Evolutionary conservation across 331 rosid genomes (phyloP).

Genomic region (Phaseolus coccineus): DNA sequence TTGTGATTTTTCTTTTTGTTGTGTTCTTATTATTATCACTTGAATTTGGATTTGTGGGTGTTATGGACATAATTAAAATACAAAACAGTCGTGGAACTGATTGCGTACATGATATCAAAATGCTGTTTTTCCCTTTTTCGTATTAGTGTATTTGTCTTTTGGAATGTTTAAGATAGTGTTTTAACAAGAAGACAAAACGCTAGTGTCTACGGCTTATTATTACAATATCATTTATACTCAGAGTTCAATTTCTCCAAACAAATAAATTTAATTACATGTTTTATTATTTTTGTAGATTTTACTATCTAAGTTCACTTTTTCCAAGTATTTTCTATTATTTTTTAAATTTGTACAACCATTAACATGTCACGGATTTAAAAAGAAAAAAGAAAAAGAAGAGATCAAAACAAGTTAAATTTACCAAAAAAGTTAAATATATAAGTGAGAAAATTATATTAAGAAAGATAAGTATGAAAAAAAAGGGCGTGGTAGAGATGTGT

Average conservation of each 20-base stretch:
- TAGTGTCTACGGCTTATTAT: not conserved
- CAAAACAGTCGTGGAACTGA: not conserved
- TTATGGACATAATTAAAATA: not conserved
- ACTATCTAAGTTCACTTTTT: no score
- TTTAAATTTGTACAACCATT: no score
- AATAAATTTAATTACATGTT: not conserved
- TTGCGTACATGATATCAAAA: not conserved
- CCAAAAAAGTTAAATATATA: no score
- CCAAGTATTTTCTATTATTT: no score
- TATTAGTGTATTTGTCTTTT: not conserved
- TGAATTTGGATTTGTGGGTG: not conserved
- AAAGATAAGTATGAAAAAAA: no score
- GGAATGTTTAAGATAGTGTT: not conserved
- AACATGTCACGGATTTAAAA: no score
- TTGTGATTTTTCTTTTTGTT: no score
- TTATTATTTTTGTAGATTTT: no score
- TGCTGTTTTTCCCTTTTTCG: not conserved
- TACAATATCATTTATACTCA: not conserved
- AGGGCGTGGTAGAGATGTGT: not conserved
- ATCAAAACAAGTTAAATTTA: no score
- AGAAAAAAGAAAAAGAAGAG: no score
- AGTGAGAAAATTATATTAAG: no score
- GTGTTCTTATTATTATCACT: no score
- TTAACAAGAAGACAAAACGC: not conserved
- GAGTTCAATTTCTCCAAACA: not conserved